Base-by-base conservation (phyloP, 116 monocot species). In the Trichopus zeylanicus region DNA sequence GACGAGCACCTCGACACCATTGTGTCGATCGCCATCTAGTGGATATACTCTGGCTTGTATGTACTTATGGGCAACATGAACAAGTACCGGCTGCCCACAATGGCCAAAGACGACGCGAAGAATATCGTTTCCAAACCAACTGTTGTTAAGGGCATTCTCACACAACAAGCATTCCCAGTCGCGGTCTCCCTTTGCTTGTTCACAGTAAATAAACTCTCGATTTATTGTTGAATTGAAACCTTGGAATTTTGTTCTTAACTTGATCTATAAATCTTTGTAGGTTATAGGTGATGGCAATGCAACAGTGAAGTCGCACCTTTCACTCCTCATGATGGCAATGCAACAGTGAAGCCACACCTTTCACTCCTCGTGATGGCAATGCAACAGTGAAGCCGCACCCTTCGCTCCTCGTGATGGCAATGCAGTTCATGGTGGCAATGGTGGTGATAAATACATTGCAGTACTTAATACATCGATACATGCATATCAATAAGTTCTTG, bases 21-120 rank as follows among this genome's bases (percentile, higher is more conserved):
- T 2, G 32, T 57, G 31, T 33, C 57, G 2, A 57, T 57, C 1
- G 20, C 3, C 7, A 20, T 57, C 18, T 57, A 57, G 8, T 57
- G 57, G 57, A 16, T 57, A 7, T 57, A 57, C 33, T 57, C 57
- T 9, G 57, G 57, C 20, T 12, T 57, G 9, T 57, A 57, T 33
- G 8, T 57, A 7, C 6, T 23, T 1, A n/a, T 57, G 19, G 32
- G 31, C 2, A 10, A 3, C 1, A 10, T 53, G 11, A 27, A 29
- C 5, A 53, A 53, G 8, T 53, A 53, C 28, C 53, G 53, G 3
- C 53, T 53, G 8, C 53, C 26, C 53, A 27, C 53, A 11, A 53
- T 2, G 26, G 28, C 26, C 11, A 27, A 53, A 2, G 53, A 53
- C 2, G 13, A 53, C 12, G 10, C 13, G 15, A 53, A 53, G 53